Percentiles rank a stretch among this genome's conserved stretches.
phyloP scores from a whole-genome alignment of 257 asterid genomes.

The Plectranthus barbatus region DNA sequence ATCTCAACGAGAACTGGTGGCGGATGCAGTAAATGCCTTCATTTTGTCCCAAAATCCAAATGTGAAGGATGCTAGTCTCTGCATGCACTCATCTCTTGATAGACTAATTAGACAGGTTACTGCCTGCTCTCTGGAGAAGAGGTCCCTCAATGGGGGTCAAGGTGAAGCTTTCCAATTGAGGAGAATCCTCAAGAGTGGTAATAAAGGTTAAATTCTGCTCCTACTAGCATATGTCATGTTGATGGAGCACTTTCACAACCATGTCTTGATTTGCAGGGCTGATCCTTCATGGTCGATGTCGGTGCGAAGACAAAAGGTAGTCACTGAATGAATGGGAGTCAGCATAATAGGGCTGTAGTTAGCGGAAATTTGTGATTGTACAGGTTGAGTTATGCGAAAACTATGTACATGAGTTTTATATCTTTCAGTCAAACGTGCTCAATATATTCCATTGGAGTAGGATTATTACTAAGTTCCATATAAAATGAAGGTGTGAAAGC shows the following conservation, averaged over 20 bases:
- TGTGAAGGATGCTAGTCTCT: slow-evolving; percentile 30
- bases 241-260: too few relatives aligned
- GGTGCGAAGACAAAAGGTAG: too few relatives aligned
- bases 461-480: too few relatives aligned
- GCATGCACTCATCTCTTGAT: slow-evolving; percentile 76
- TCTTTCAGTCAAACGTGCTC: background rate
- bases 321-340: slow-evolving; percentile 5
- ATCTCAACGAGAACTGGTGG: slow-evolving; percentile 79
- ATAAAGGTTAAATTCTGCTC: slow-evolving; percentile 27
- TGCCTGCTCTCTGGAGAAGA: slow-evolving; percentile 69
- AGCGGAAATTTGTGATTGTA: slow-evolving; percentile 23
- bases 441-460: background rate
- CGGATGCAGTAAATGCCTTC: slow-evolving; percentile 81
- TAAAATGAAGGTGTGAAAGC: too few relatives aligned
- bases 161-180: slow-evolving; percentile 78
- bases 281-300: background rate
- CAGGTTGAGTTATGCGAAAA: slow-evolving; percentile 11
- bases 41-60: slow-evolving; percentile 58
- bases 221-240: too few relatives aligned
- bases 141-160: slow-evolving; percentile 65
- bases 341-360: background rate
- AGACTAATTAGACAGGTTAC: slow-evolving; percentile 67
- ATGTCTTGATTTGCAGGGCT: background rate
- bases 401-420: slow-evolving; percentile 17
- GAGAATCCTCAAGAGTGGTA: slow-evolving; percentile 46